Conservation (phyloP, 164 flowering plant genomes). For the Macadamia integrifolia region DNA sequence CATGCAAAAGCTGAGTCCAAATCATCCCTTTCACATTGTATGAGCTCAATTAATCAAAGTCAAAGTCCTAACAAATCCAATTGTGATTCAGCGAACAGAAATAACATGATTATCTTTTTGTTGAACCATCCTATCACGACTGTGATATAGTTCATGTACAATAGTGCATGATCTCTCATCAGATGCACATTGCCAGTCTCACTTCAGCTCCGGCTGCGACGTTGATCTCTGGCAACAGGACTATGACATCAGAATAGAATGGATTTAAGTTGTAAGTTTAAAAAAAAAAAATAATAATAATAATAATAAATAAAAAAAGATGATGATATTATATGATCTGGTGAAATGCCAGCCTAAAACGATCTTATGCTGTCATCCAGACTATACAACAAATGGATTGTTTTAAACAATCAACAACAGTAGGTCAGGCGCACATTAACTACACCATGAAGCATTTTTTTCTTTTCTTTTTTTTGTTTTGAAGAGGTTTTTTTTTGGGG, state of each 20-base stretch:
- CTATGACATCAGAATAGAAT: background rate
- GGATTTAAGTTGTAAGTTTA: background rate
- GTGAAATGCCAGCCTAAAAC: too few species aligned
- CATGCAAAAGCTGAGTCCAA: slow-evolving; percentile 18
- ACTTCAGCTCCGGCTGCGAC: slow-evolving; percentile 30
- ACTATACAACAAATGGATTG: too few species aligned
- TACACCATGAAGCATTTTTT: too few species aligned
- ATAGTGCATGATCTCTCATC: slow-evolving; percentile 9
- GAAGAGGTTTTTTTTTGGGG: too few species aligned
- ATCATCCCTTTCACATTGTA: slow-evolving; percentile 21
- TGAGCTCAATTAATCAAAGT: slow-evolving; percentile 20
- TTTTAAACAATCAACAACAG: too few species aligned
- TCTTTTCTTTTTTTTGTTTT: too few species aligned
- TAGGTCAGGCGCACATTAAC: too few species aligned
- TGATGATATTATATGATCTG: background rate
- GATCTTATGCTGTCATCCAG: too few species aligned
- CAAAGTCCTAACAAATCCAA: slow-evolving; percentile 29
- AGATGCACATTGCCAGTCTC: background rate
- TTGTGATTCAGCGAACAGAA: slow-evolving; percentile 26
- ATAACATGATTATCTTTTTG: slow-evolving; percentile 11
- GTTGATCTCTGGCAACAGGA: slow-evolving; percentile 19
- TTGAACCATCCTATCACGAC: slow-evolving; percentile 26
- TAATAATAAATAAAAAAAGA: too few species aligned
- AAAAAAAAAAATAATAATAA: background rate
- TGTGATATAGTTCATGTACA: slow-evolving; percentile 2